phyloP scores from a whole-genome alignment of 1,284 basidiomycete genomes.

The Cronartium quercuum region DNA sequence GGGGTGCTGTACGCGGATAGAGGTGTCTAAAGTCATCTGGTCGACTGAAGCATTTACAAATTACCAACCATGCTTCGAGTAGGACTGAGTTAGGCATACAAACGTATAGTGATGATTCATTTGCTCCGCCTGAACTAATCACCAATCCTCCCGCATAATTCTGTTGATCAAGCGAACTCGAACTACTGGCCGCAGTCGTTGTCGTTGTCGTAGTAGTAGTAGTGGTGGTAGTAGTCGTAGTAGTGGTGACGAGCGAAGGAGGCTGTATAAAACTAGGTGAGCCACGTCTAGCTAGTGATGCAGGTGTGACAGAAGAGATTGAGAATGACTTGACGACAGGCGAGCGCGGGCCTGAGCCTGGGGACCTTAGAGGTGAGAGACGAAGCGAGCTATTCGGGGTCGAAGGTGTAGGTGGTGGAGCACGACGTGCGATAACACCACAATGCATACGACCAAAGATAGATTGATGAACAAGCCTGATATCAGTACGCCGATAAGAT shows the following conservation, averaged over 20 bases:
- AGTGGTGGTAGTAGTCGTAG: neutral
- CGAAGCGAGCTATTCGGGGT: constrained; percentile 38
- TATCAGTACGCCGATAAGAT: constrained; percentile 33
- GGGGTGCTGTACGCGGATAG: constrained; percentile 13
- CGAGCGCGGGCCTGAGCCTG: neutral
- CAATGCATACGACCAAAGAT: constrained; percentile 35
- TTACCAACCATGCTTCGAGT: constrained; percentile 35
- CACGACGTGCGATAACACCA: constrained; percentile 19
- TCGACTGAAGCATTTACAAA: constrained; percentile 37
- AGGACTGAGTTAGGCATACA: constrained; percentile 31
- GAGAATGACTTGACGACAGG: neutral
- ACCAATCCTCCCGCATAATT: neutral
- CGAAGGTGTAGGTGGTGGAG: constrained; percentile 6
- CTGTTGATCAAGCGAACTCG: neutral
- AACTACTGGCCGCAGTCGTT: neutral
- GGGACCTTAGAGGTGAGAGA: constrained; percentile 40
- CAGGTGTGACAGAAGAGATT: neutral
- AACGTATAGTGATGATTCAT: constrained; percentile 26
- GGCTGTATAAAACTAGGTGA: neutral
- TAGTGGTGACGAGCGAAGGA: neutral
- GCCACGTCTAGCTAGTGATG: neutral
- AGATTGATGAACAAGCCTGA: constrained; percentile 38
- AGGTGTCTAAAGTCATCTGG: constrained; percentile 37
- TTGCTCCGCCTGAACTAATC: neutral
- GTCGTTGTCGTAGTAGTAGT: neutral